phyloP scores from a whole-genome alignment of 2,329 filamentous ascomycete species.

The Plectosphaerella plurivora region DNA sequence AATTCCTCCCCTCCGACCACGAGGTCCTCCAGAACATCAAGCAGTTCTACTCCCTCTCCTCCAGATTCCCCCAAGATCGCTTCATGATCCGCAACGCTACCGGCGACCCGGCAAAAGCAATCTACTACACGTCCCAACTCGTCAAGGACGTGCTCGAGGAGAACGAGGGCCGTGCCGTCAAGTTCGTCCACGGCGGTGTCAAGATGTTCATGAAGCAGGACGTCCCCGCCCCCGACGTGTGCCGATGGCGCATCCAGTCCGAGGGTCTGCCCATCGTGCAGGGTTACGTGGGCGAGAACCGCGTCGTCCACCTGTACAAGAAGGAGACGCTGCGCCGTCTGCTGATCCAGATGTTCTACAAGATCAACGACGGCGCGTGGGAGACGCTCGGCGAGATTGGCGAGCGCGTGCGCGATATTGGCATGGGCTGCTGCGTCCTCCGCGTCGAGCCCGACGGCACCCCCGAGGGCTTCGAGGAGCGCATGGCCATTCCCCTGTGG shows the following conservation, averaged over 20 bases:
- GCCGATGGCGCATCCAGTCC: constrained; percentile 91
- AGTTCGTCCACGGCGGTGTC: constrained; percentile 93
- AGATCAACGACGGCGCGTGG: constrained; percentile 71
- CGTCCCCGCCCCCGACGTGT: constrained; percentile 78
- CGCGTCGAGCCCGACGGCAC: constrained; percentile 70
- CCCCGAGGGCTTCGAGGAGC: constrained; percentile 60
- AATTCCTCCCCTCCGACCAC: constrained; percentile 74
- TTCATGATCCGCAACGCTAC: constrained; percentile 95
- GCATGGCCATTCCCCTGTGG: constrained; percentile 90
- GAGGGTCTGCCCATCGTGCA: constrained; percentile 90
- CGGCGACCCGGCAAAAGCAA: constrained; percentile 84
- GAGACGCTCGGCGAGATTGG: constrained; percentile 81
- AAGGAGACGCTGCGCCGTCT: constrained; percentile 77
- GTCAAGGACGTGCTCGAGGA: constrained; percentile 78
- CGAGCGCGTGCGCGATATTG: constrained; percentile 71
- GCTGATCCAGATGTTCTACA: constrained; percentile 95
- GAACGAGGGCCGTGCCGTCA: constrained; percentile 88
- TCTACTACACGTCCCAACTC: constrained; percentile 90
- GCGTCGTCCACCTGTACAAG: constrained; percentile 70
- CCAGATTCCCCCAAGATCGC: constrained; percentile 80
- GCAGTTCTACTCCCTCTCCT: constrained; percentile 78
- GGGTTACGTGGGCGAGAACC: constrained; percentile 76
- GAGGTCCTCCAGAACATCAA: constrained; percentile 73
- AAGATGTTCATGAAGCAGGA: constrained; percentile 99
- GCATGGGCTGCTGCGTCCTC: constrained; percentile 89